Evolutionary conservation across 495 filamentous ascomycete species (phyloP), one percentile per base, ranked within the genome.

Genomic region (Tuber aestivum): DNA sequence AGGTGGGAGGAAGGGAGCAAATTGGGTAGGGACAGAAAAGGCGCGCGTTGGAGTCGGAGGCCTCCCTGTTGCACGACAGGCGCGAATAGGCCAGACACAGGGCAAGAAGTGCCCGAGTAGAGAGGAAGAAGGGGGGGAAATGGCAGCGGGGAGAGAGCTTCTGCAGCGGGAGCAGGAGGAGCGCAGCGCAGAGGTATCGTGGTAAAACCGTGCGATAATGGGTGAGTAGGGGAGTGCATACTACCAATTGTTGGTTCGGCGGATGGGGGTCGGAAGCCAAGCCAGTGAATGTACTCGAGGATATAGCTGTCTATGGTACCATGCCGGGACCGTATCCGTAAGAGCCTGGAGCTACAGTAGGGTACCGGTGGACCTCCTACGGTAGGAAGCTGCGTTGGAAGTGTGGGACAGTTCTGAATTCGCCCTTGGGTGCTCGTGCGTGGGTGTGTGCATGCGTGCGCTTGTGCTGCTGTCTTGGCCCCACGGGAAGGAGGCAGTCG

Each of bases 401-500:
- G 21, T 27, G 9, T 56, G 50, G 50, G n/a, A 61, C n/a, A 5
- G n/a, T 61, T 61, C n/a, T 32, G 56, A 61, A 61, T 32, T 61
- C 56, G 56, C 56, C 56, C 71, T 79, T 79, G 75, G 44, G 77
- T 79, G 77, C 77, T 79, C n/a, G n/a, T n/a, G n/a, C 72, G 77
- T 79, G 56, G 10, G 56, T 76, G 78, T 69, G 73, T 70, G 73
- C 9, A n/a, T 41, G 48, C 40, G 77, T 79, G 70, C 70, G 74
- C 76, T 79, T 68, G 70, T n/a, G n/a, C n/a, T 42, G 74, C 70
- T 73, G 75, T 70, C 76, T 79, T 79, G 78, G 78, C 78, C 70
- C 72, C 76, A 75, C 78, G 78, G 78, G 76, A 79, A 73, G 76
- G 41, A 40, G 44, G 73, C 76, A 74, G 77, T 78, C 21, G n/a